A percentile compares a stretch with the other conserved stretches of the same genome.
Conservation (phyloP, 208 protist species). For the Acanthamoeba healyi region DNA sequence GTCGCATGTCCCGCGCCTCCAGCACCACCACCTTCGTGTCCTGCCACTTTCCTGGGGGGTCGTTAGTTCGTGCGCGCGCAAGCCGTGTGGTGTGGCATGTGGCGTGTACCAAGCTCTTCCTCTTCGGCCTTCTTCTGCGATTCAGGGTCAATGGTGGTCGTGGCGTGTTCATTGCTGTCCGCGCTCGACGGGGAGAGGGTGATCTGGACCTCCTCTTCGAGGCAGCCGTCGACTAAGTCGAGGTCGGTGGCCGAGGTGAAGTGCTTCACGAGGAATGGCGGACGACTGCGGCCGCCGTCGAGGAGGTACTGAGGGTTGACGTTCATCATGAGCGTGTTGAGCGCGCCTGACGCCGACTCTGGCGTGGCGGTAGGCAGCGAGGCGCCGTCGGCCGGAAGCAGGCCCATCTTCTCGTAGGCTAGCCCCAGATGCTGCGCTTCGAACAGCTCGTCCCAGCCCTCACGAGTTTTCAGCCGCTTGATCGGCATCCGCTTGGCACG, state of each 20-base stretch:
- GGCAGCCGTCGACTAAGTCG: slow-evolving; percentile 39
- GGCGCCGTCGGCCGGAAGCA: background rate
- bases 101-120: background rate
- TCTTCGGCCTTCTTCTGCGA: background rate
- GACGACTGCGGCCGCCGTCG: slow-evolving; percentile 10
- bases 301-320: slow-evolving; percentile 17
- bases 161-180: background rate
- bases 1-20: slow-evolving; percentile 41
- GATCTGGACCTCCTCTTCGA: slow-evolving; percentile 37
- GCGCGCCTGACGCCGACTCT: background rate
- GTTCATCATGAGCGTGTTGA: slow-evolving; percentile 47
- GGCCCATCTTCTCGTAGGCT: slow-evolving; percentile 9
- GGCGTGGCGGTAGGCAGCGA: background rate
- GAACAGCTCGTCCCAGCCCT: slow-evolving; percentile 38
- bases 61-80: background rate
- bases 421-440: background rate
- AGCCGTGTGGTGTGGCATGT: background rate
- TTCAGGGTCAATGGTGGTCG: background rate
- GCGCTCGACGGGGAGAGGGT: background rate
- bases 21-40: slow-evolving; percentile 56
- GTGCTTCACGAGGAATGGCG: slow-evolving; percentile 5
- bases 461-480: background rate
- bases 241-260: slow-evolving; percentile 38
- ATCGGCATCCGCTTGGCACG: background rate
- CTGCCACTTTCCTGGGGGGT: slow-evolving; percentile 9